Base-by-base conservation (phyloP, 352 stramenopile species). In the Phytophthora niederhauseri region DNA sequence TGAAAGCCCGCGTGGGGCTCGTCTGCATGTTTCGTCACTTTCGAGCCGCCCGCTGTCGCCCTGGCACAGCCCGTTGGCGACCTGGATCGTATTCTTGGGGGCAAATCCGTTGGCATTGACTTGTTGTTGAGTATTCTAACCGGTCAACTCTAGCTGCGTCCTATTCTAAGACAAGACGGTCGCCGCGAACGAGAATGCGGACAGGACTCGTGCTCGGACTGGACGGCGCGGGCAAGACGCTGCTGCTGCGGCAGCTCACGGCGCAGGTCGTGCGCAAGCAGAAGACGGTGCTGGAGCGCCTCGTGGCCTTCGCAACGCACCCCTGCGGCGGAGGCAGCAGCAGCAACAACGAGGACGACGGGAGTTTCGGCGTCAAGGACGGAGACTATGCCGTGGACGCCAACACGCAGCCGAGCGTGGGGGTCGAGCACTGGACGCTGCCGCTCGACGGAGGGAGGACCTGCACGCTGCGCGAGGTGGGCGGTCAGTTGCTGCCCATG, bases 151-250 rank as follows among this genome's bases (percentile, higher is more conserved):
- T 30, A 3, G 26, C 26, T 30, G 26, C 26, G 26, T 30, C 26
- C 14, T 48, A 48, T 48, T 48, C 38, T 48, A 48, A n/a, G 15
- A 20, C 17, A n/a, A 43, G 36, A 15, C 7, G 36, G 14, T 31
- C 3, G 28, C 28, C 0, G 36, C 36, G 12, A 15, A 6, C 34
- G 34, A 36, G 12, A n/a, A 93, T 91, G 85, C 81, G 80, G 68
- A 81, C 76, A 41, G 78, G 80, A 0, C 72, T 94, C 36, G 65
- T 92, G 41, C 72, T 94, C 9, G 84, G 85, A 0, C 69, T 94
- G 36, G 81, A 93, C 46, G 85, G 85, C 50, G 75, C 73, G 9
- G 85, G 85, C 48, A 92, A 93, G 77, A 91, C 85, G 56, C 77
- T 92, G 55, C 57, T 93, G 49, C 67, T 92, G 38, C 85, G 83